These are phyloP conservation scores for Epithemia pelagica DNA, from an alignment of 108 stramenopile genomes.

Conservation along the genomic window DNA sequence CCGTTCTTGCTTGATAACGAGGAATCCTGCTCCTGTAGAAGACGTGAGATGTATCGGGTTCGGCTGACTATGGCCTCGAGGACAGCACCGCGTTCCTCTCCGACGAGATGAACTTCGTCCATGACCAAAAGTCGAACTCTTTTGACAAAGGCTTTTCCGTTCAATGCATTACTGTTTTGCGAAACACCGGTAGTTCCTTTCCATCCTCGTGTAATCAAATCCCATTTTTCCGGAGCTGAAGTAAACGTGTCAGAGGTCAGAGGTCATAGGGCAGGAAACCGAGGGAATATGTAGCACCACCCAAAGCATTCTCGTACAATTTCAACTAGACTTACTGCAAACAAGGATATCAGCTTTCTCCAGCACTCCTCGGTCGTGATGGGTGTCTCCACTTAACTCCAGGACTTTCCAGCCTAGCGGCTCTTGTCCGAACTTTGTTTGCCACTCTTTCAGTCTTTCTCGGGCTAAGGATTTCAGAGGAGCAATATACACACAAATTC, in stretches of 20 bases:
- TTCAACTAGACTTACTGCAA: conserved; percentile 57
- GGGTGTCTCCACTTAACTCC: conserved; percentile 96
- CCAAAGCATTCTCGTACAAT: too few species aligned
- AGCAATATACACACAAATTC: conserved; percentile 96
- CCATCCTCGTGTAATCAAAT: conserved; percentile 94
- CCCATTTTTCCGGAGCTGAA: conserved; percentile 97
- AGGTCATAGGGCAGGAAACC: too few species aligned
- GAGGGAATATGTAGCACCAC: too few species aligned
- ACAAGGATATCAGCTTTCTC: conserved; percentile 90
- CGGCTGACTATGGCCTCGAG: conserved; percentile 96
- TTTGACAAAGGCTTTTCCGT: conserved; percentile 66
- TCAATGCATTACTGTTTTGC: conserved; percentile 33
- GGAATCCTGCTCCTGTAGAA: conserved; percentile 26
- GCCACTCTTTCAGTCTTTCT: conserved; percentile 97
- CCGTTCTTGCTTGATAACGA: background rate
- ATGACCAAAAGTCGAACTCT: conserved; percentile 89
- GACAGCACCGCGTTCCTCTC: conserved; percentile 97
- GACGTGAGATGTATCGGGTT: conserved; percentile 85
- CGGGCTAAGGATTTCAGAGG: conserved; percentile 96
- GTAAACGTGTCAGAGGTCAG: too few species aligned
- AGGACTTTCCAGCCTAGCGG: conserved; percentile 86
- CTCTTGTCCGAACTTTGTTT: conserved; percentile 58
- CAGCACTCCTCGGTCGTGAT: conserved; percentile 80
- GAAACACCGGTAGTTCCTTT: conserved; percentile 36
- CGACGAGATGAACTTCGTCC: conserved; percentile 98